phyloP scores from a whole-genome alignment of 2,329 filamentous ascomycete genomes.

The Atkinsonella hypoxylon region DNA sequence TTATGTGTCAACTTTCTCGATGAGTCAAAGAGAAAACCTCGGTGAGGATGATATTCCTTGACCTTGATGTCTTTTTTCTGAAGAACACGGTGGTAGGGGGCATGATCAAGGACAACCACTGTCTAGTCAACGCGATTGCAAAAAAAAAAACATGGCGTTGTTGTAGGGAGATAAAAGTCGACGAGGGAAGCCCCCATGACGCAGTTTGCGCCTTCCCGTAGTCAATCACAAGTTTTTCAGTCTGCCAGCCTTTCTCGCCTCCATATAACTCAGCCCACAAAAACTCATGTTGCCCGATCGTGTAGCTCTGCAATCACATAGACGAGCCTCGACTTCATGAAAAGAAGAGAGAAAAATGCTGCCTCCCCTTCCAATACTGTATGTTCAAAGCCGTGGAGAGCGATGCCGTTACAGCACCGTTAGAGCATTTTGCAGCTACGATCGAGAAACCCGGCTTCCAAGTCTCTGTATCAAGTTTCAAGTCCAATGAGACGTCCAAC shows the following conservation, averaged over 20 bases:
- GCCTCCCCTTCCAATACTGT: too few relatives aligned
- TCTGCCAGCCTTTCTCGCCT: not conserved
- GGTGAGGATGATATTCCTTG: not conserved
- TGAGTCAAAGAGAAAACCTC: not conserved
- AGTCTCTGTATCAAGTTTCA: too few relatives aligned
- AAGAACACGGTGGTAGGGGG: not conserved
- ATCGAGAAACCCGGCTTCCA: too few relatives aligned
- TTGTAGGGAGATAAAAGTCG: not conserved
- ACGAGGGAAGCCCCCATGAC: not conserved
- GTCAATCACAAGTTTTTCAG: not conserved
- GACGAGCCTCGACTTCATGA: too few relatives aligned
- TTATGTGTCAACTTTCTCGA: not conserved
- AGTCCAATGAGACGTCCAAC: too few relatives aligned
- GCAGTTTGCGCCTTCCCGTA: constrained; percentile 1
- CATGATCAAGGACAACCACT: not conserved
- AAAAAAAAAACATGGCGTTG: not conserved
- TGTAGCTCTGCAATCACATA: too few relatives aligned
- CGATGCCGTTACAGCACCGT: too few relatives aligned
- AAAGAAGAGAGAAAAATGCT: too few relatives aligned
- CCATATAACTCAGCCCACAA: not conserved
- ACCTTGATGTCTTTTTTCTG: not conserved
- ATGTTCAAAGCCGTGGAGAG: too few relatives aligned
- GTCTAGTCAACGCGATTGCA: not conserved
- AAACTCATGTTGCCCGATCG: too few relatives aligned
- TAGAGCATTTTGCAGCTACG: too few relatives aligned